Base-by-base conservation (phyloP, 2,329 filamentous ascomycete genomes). In the Epichloe brachyelytri region DNA sequence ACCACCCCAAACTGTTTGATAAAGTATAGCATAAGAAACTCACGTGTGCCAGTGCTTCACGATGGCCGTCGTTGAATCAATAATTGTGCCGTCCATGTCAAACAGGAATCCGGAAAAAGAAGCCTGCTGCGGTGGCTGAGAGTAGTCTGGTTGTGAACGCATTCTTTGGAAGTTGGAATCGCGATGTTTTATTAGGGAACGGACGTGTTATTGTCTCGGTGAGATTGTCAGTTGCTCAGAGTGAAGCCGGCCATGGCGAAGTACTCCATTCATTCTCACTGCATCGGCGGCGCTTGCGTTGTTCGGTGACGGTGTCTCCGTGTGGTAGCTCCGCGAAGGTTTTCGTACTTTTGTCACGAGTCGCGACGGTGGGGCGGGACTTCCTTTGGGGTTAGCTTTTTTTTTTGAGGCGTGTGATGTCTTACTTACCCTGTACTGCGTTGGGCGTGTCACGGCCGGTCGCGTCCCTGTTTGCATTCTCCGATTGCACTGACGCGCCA, bases 61-160 rank as follows among this genome's bases (percentile, higher is more conserved):
- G 40, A 93, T 83, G 8, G 87, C 87, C 19, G 76, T 72, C 2
- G 86, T 91, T 15, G 84, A 88, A 65, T 91, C 86, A 60, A 91
- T 88, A 56, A 91, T 85, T 17, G 86, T 90, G 39, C 86, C 86
- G 63, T 89, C 85, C 82, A 88, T 86, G 63, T 88, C 85, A 60
- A 87, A 83, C 5, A 86, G 72, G 55, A 80, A 74, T 15, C 76
- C 78, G 45, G 75, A 68, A 58, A 81, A 79, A 44, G 71, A 64
- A 44, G 72, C 68, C 48, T 66, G 65, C 54, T 72, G 67, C 8
- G 75, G 66, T 19, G 73, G 69, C 33, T 71, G 67, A 41, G 62
- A 66, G 56, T 69, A 76, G 47, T 64, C 60, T 30, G 63, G 63
- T 51, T 59, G 60, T 15, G 66, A 67, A 17, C 60, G 64, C 66